A percentile compares a stretch with the other conserved stretches of the same genome.
These are phyloP conservation scores for Nigrospora sphaerica DNA, from an alignment of 2,329 filamentous ascomycete genomes.

Conservation along the genomic window DNA sequence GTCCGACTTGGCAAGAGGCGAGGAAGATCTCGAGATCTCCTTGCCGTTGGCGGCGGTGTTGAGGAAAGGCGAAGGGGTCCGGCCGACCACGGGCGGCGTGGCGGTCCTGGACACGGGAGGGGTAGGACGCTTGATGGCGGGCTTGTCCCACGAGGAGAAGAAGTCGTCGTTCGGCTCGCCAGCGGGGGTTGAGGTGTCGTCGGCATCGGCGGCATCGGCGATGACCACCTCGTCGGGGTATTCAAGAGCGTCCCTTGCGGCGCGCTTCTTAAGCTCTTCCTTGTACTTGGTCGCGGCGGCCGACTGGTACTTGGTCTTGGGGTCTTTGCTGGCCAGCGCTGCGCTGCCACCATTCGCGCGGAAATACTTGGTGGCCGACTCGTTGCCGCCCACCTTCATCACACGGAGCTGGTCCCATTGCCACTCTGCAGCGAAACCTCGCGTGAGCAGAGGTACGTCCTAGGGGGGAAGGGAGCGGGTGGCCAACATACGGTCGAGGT, in stretches of 20 bases:
- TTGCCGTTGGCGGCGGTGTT: conserved; percentile 69
- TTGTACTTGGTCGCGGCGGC: conserved; percentile 95
- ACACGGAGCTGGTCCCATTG: conserved; percentile 97
- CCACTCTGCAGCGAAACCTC: conserved; percentile 56
- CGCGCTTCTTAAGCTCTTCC: conserved; percentile 84
- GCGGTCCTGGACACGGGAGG: conserved; percentile 86
- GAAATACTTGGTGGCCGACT: conserved; percentile 97
- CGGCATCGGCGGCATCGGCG: conserved; percentile 58
- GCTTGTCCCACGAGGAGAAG: conserved; percentile 99
- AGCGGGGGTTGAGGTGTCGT: conserved; percentile 68
- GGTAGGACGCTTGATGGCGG: conserved; percentile 90
- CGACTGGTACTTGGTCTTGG: conserved; percentile 94
- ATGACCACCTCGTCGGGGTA: conserved; percentile 84
- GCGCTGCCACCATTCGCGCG: conserved; percentile 92
- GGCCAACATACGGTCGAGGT: conserved; percentile 80
- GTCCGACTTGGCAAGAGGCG: conserved; percentile 65
- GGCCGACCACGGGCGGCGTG: conserved; percentile 74
- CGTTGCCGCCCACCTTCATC: conserved; percentile 98
- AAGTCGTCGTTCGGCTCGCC: conserved; percentile 86
- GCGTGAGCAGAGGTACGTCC: not conserved
- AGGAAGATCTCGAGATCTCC: conserved; percentile 68
- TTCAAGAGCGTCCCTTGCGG: conserved; percentile 77
- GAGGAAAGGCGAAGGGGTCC: conserved; percentile 85
- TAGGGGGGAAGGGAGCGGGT: not conserved
- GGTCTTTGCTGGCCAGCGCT: conserved; percentile 90